Conservation (phyloP, 2,329 filamentous ascomycete genomes). For the Pseudogymnoascus pannorum region DNA sequence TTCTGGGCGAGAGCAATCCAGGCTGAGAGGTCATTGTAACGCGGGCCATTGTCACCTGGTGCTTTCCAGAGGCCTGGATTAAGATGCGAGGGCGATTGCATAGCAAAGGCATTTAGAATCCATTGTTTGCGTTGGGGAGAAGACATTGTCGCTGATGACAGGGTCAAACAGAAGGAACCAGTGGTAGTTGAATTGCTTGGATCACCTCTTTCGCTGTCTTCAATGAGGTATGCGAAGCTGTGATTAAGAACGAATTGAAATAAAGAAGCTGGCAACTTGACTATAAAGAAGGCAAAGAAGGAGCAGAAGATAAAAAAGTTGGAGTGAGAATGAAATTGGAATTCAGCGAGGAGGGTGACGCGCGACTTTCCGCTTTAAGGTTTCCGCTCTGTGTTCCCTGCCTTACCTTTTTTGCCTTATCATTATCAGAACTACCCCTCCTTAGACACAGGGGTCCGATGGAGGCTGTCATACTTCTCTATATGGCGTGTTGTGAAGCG, state of each 20-base stretch:
- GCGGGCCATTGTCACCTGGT: constrained; percentile 53
- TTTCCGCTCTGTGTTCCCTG: background rate
- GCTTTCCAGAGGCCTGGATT: constrained; percentile 56
- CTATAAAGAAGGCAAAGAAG: background rate
- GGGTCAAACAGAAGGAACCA: background rate
- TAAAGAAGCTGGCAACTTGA: background rate
- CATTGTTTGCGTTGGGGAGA: constrained; percentile 34
- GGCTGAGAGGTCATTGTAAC: constrained; percentile 54
- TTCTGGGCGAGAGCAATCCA: constrained; percentile 55
- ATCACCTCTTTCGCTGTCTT: background rate
- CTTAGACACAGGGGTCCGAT: background rate
- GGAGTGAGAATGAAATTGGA: background rate
- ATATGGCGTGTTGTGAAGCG: background rate
- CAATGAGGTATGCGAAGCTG: background rate
- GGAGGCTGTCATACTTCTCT: background rate
- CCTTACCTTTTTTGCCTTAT: background rate
- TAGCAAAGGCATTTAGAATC: constrained; percentile 44
- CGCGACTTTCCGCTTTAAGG: background rate
- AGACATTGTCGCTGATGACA: background rate
- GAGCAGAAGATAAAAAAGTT: background rate
- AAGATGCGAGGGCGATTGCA: constrained; percentile 43
- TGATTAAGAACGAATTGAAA: background rate
- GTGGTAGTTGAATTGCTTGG: background rate
- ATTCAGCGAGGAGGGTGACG: background rate
- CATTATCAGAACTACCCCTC: background rate